Evolutionary conservation across 2,329 filamentous ascomycete genomes (phyloP).

Genomic region (Cadophora gregata): DNA sequence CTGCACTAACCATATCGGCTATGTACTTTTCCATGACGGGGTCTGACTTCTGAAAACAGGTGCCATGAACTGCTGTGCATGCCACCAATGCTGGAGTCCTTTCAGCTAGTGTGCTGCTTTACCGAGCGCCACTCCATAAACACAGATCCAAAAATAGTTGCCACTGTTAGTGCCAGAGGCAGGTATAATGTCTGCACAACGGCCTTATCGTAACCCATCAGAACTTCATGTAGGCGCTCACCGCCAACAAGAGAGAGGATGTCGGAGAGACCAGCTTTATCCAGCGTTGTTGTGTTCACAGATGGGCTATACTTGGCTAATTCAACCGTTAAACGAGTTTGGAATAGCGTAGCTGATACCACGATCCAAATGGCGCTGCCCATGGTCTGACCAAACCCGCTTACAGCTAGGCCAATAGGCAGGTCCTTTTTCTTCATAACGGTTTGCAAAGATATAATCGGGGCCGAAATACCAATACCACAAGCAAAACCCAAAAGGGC

Average conservation of each 20-base stretch:
- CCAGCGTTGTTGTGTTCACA: slow-evolving; percentile 2
- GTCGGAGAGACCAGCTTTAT: not conserved
- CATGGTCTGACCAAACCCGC: not conserved
- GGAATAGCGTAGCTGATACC: not conserved
- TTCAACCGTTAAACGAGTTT: slow-evolving; percentile 2
- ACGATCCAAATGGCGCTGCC: not conserved
- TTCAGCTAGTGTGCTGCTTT: too few relatives aligned
- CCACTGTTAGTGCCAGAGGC: slow-evolving; percentile 3
- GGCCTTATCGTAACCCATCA: slow-evolving; percentile 7
- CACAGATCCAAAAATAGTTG: not conserved
- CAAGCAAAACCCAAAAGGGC: not conserved
- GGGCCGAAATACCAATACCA: not conserved
- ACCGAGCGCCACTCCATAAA: too few relatives aligned
- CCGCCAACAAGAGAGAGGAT: not conserved
- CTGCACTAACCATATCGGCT: too few relatives aligned
- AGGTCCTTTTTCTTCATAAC: not conserved
- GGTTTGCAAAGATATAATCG: not conserved
- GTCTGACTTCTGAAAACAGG: too few relatives aligned
- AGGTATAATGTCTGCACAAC: slow-evolving; percentile 10
- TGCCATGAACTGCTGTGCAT: too few relatives aligned
- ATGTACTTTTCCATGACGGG: too few relatives aligned
- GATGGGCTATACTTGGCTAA: not conserved
- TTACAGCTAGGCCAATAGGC: not conserved
- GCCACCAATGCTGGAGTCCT: too few relatives aligned
- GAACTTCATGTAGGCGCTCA: not conserved